phyloP scores from a whole-genome alignment of 1,284 basidiomycete species.

The Rhodotorula sp. region DNA sequence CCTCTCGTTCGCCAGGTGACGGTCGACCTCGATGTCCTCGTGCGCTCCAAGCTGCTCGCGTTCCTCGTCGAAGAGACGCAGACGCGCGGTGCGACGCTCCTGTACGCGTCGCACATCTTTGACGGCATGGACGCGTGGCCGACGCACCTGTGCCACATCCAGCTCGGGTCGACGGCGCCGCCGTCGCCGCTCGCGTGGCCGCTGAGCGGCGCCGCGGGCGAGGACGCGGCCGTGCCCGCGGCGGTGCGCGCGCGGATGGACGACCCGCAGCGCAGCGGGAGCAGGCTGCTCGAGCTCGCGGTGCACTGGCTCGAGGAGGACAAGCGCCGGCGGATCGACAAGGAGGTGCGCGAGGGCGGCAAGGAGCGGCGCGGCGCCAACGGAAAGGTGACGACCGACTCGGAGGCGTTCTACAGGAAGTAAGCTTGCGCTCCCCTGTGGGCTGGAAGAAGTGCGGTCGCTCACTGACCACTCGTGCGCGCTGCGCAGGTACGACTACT shows the following conservation, averaged over 20 bases:
- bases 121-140: conserved; percentile 85
- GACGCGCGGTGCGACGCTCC: conserved; percentile 77
- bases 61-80: conserved; percentile 86
- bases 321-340: conserved; percentile 62
- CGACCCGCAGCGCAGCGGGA: conserved; percentile 47
- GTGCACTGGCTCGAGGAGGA: conserved; percentile 84
- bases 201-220: conserved; percentile 43
- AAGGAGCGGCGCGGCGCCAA: conserved; percentile 69
- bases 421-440: too few species aligned
- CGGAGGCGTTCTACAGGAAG: conserved; percentile 81
- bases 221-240: conserved; percentile 29
- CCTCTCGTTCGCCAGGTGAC: conserved; percentile 64
- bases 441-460: neutral
- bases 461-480: neutral
- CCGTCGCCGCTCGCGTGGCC: conserved; percentile 70
- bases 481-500: conserved; percentile 35
- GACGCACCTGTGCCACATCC: conserved; percentile 86
- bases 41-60: conserved; percentile 82
- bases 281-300: conserved; percentile 69
- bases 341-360: conserved; percentile 53
- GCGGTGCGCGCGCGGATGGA: conserved; percentile 41
- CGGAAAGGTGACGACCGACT: conserved; percentile 64
- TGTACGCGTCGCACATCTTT: conserved; percentile 96
- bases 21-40: conserved; percentile 96
- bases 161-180: conserved; percentile 69